Evolutionary conservation across 1,139 yeast genomes (phyloP).

Genomic region (Yamadazyma sp.): DNA sequence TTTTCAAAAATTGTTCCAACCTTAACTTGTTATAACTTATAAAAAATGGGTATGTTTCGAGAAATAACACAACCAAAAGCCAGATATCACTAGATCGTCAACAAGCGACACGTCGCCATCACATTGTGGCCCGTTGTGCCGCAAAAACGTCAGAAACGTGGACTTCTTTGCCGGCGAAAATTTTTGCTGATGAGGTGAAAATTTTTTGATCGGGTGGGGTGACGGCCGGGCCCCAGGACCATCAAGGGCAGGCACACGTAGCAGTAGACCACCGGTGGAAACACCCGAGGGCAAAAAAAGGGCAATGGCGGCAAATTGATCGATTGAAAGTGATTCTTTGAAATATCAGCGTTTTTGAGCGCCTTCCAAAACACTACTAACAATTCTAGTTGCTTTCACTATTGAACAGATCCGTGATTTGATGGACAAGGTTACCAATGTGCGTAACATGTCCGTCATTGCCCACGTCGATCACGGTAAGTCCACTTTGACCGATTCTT

Average conservation of each 20-base stretch:
- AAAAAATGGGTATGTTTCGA: slow-evolving; percentile 41
- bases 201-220: neutral
- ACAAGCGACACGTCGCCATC: neutral
- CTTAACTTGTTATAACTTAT: slow-evolving; percentile 2
- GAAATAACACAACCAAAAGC: neutral
- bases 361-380: too few relatives aligned
- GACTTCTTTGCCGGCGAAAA: neutral
- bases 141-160: neutral
- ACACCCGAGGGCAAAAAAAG: too few relatives aligned
- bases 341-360: too few relatives aligned
- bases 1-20: slow-evolving; percentile 13
- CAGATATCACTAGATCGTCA: neutral
- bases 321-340: too few relatives aligned
- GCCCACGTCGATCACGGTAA: slow-evolving; percentile 99
- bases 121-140: neutral
- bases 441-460: slow-evolving; percentile 99
- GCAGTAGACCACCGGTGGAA: too few relatives aligned
- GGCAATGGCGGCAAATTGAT: too few relatives aligned
- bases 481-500: slow-evolving; percentile 98
- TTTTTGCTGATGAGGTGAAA: slow-evolving; percentile 3
- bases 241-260: too few relatives aligned
- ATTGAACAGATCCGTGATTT: slow-evolving; percentile 95
- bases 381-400: slow-evolving; percentile 62
- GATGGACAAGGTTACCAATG: slow-evolving; percentile 99
- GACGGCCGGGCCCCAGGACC: neutral